These are phyloP conservation scores for Prototheca wickerhamii DNA, from an alignment of 163 green algal genomes.

Conservation along the genomic window DNA sequence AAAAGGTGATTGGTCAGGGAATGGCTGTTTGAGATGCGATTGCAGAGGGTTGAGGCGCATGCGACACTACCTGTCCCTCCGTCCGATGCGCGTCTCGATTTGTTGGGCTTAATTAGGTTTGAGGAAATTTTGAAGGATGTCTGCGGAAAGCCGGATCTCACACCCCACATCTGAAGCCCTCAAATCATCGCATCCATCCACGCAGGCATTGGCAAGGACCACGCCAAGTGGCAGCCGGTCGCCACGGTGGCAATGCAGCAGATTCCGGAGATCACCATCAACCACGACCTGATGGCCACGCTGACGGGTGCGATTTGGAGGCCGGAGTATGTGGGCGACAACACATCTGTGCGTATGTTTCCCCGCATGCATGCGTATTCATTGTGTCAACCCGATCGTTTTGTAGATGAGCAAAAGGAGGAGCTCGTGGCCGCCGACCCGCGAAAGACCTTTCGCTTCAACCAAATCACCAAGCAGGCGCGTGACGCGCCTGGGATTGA, in stretches of 20 bases:
- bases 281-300: slow-evolving; percentile 60
- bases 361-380: too few relatives aligned
- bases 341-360: neutral
- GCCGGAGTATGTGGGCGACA: slow-evolving; percentile 3
- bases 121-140: too few relatives aligned
- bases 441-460: slow-evolving; percentile 70
- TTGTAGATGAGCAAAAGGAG: slow-evolving; percentile 64
- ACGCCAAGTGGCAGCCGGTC: slow-evolving; percentile 96
- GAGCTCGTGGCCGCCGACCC: slow-evolving; percentile 55
- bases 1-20: too few relatives aligned
- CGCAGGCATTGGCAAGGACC: slow-evolving; percentile 88
- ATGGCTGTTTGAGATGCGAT: too few relatives aligned
- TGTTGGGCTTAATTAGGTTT: too few relatives aligned
- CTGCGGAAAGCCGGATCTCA: neutral
- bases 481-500: too few relatives aligned
- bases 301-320: slow-evolving; percentile 45
- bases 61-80: too few relatives aligned
- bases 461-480: slow-evolving; percentile 61
- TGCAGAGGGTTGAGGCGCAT: too few relatives aligned
- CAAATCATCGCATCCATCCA: neutral
- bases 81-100: too few relatives aligned
- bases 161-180: neutral
- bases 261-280: slow-evolving; percentile 70
- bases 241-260: slow-evolving; percentile 74
- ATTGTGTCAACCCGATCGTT: too few relatives aligned